Evolutionary conservation across 305 asterid species (phyloP).

Genomic region (Stenogyne calaminthoides): DNA sequence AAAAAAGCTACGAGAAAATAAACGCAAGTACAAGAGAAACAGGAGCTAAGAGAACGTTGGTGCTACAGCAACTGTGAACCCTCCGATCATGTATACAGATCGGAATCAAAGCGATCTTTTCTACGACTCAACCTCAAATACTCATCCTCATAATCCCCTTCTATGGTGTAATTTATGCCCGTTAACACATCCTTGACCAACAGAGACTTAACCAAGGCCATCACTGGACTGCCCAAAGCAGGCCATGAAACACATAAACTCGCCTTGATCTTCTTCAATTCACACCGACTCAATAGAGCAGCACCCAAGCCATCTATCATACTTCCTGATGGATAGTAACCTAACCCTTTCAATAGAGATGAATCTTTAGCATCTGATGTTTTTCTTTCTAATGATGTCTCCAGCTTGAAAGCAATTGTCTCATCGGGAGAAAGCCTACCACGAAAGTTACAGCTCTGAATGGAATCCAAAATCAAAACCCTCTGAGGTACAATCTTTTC

Average conservation of each 20-base stretch:
- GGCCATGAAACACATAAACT: slow-evolving; percentile 90
- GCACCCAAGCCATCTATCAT: slow-evolving; percentile 87
- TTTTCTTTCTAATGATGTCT: slow-evolving; percentile 67
- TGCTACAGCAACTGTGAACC: slow-evolving; percentile 10
- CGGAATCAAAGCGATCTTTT: slow-evolving; percentile 65
- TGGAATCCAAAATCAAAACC: slow-evolving; percentile 80
- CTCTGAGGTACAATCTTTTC: slow-evolving; percentile 62
- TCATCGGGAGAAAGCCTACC: slow-evolving; percentile 85
- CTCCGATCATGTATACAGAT: slow-evolving; percentile 66
- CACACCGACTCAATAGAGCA: slow-evolving; percentile 76
- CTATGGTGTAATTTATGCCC: slow-evolving; percentile 42
- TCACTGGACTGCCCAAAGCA: slow-evolving; percentile 62
- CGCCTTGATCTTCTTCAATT: slow-evolving; percentile 72
- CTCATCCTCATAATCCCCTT: slow-evolving; percentile 48
- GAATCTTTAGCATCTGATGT: slow-evolving; percentile 33
- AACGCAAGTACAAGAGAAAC: slow-evolving; percentile 24
- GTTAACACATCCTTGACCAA: slow-evolving; percentile 57
- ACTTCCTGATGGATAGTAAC: slow-evolving; percentile 92
- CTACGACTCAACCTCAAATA: slow-evolving; percentile 47
- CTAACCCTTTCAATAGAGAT: slow-evolving; percentile 51
- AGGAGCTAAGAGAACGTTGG: neutral
- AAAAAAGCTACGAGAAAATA: neutral
- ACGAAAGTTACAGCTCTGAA: slow-evolving; percentile 70
- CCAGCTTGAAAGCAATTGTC: slow-evolving; percentile 71
- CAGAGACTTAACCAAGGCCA: slow-evolving; percentile 58